A percentile compares a stretch with the other conserved stretches of the same genome.
These are phyloP conservation scores for Capsicum pubescens DNA, from an alignment of 257 asterid species.

Conservation along the genomic window DNA sequence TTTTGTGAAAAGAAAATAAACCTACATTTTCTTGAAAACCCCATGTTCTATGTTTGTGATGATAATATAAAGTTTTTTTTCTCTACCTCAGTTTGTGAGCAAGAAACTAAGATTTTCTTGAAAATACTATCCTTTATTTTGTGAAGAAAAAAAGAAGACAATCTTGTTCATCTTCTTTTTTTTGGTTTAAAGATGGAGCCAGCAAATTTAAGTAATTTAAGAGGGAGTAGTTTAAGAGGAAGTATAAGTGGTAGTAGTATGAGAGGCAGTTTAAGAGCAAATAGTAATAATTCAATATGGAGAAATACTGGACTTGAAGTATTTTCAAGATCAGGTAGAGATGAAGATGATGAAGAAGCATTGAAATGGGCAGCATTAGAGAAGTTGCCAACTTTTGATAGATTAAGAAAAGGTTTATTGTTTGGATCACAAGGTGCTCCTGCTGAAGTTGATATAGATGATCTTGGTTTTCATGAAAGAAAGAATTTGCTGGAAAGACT, in stretches of 20 bases:
- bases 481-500: conserved; percentile 55
- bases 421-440: conserved; percentile 60
- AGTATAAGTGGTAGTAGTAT: conserved; percentile 32
- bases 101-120: no score
- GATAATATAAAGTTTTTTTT: background rate
- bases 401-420: conserved; percentile 65
- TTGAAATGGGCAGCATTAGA: conserved; percentile 73
- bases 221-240: conserved; percentile 41
- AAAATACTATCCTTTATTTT: no score
- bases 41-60: background rate
- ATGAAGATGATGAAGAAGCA: conserved; percentile 78
- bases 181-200: conserved; percentile 12
- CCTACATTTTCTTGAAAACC: background rate
- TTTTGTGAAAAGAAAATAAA: no score
- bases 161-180: background rate
- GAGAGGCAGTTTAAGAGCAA: conserved; percentile 46
- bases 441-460: conserved; percentile 51
- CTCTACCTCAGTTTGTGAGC: background rate
- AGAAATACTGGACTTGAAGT: conserved; percentile 52
- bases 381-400: conserved; percentile 68
- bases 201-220: conserved; percentile 22
- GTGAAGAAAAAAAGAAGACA: no score
- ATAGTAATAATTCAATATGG: conserved; percentile 54
- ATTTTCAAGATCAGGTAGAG: conserved; percentile 57
- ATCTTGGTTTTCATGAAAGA: conserved; percentile 56